Evolutionary conservation across 2,329 filamentous ascomycete species (phyloP).

Genomic region (Biscogniauxia mediterranea): DNA sequence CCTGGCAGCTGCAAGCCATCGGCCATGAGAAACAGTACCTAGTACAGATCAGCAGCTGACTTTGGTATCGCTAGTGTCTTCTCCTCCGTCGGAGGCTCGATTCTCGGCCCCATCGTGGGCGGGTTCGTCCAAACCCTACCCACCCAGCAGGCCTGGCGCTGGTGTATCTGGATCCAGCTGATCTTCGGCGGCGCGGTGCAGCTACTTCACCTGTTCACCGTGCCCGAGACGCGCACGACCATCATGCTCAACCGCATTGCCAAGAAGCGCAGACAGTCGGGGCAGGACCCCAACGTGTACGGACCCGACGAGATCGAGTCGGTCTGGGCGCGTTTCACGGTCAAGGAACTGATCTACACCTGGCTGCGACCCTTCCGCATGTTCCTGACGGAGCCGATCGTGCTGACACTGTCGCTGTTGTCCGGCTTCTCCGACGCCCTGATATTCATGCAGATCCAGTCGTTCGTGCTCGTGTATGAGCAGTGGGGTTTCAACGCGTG

Average conservation of each 20-base stretch:
- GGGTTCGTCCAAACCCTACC: conserved; percentile 70
- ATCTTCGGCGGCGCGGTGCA: conserved; percentile 74
- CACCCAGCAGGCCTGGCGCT: conserved; percentile 56
- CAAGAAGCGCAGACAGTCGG: conserved; percentile 65
- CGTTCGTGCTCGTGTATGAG: conserved; percentile 57
- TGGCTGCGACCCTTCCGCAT: conserved; percentile 63
- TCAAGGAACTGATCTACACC: conserved; percentile 46
- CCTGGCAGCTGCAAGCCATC: too few species aligned
- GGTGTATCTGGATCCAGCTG: conserved; percentile 76
- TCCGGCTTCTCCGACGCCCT: conserved; percentile 64
- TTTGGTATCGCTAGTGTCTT: conserved; percentile 50
- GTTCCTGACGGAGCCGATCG: conserved; percentile 65
- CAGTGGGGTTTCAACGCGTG: conserved; percentile 57
- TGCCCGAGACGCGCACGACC: conserved; percentile 76
- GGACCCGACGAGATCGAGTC: conserved; percentile 69
- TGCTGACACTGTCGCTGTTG: conserved; percentile 57
- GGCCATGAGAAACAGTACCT: not conserved
- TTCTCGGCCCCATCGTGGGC: conserved; percentile 75
- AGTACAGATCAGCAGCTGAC: not conserved
- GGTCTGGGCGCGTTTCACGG: conserved; percentile 34
- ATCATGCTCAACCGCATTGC: conserved; percentile 78
- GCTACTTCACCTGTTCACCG: conserved; percentile 62
- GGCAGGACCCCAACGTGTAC: conserved; percentile 60
- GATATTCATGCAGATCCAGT: conserved; percentile 67
- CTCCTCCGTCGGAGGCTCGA: conserved; percentile 74